Evolutionary conservation across 495 filamentous ascomycete genomes (phyloP), one percentile per base, ranked within the genome.

Genomic region (Amorphotheca resinae): DNA sequence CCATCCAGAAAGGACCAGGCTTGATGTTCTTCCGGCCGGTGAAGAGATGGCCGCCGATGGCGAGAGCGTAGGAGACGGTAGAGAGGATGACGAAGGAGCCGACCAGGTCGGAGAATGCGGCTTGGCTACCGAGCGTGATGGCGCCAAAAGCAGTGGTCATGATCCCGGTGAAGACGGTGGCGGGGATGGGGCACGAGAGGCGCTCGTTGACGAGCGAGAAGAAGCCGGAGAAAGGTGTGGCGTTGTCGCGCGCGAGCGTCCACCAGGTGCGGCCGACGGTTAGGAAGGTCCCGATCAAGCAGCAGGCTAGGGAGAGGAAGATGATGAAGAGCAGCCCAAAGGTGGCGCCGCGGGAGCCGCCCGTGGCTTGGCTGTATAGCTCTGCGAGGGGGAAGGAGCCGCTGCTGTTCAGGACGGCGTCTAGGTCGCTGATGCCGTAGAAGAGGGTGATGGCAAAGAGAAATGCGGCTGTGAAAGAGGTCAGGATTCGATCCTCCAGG

Each of bases 301-400:
- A 80, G 42, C 77, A 68, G 39, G 79, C 50, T 9, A 77, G 74
- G 2, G 77, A 73, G 4, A 82, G 58, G 59, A 82, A 76, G 46
- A 84, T 64, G 39, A 89, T 72, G 50, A 87, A 68, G 20, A 87
- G 62, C 0, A 87, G 70, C 15, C 82, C 85, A 11, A 76, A 72
- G 0, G 66, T 70, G 31, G 70, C 72, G 8, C 73, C 78, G n/a
- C n/a, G n/a, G 4, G 59, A 58, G 44, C 64, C 67, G 4, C 69
- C 69, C 1, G 83, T 89, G 0, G 84, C 80, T 63, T 91, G 85
- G 9, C 56, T 62, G 62, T 91, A 93, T 47, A 91, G 80, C 41
- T 74, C 74, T 3, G 82, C 77, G 1, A 89, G 70, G 0, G 86
- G 85, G 58, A 84, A 91, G 3, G 70, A 68, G 35, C 70, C 72